Base-by-base conservation (phyloP, 495 filamentous ascomycete genomes). In the Penicillium riverlandense region DNA sequence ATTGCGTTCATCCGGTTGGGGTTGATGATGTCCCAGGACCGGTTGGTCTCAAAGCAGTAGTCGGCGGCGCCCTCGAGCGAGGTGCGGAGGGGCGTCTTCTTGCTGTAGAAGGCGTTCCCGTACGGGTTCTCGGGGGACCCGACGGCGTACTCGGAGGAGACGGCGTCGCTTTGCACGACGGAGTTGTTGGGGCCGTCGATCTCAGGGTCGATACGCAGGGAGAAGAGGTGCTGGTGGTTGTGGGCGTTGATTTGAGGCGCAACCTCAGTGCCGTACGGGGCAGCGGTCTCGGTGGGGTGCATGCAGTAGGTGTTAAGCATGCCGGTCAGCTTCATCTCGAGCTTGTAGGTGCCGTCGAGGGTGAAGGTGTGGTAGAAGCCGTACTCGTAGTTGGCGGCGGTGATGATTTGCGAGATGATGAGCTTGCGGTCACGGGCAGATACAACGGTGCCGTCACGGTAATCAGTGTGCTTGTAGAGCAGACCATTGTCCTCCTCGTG, bases 401-500 rank as follows among this genome's bases (percentile, higher is more conserved):
- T 79, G 55, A 82, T 77, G 54, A 82, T 80, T 13, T 72, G 70
- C 37, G 82, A 80, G 31, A 91, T 47, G 8, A 90, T 84, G 0
- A 91, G 65, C 59, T 89, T 83, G 5, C 86, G 76, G 37, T 77
- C 72, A 1, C 86, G 78, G 2, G 76, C 80, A 2, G 87, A 77
- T 22, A 83, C 78, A 1, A 78, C 80, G 0, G 81, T 76, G 35
- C 72, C 71, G 11, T 86, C 88, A 2, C 86, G 78, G 69, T 82
- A 88, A 59, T 91, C 88, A 16, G 83, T 89, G 63, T 91, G 86
- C 53, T 91, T 91, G 77, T 83, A 90, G 4, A 78, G 76, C 33
- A 90, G 84, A 15, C 85, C 85, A 37, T 70, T 72, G 50, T 86
- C 82, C 48, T 85, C 82, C 51, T 87, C 84, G 54, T 91, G 86